Base-by-base conservation (phyloP, 768 basidiomycete genomes). In the Tremella fuciformis region DNA sequence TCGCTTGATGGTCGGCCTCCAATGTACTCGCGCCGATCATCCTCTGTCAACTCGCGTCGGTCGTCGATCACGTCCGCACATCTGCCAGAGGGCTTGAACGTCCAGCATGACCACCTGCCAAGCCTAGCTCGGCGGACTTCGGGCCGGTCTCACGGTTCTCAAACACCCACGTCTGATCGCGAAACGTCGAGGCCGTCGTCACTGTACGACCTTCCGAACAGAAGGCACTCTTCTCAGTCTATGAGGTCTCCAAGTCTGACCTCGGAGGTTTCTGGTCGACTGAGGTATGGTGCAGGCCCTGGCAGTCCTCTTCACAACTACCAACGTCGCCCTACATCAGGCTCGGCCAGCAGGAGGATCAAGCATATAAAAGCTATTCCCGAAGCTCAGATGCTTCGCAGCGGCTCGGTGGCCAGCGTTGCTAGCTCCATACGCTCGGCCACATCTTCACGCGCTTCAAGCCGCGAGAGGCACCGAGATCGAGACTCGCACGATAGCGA, bases 151-250 rank as follows among this genome's bases (percentile, higher is more conserved):
- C 83, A 89, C 18, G 82, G 84, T 11, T 89, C 88, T 64, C 87
- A 87, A 55, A 93, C 92, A 0, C 92, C 91, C 0, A 91, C 88
- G 52, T 91, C 90, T 25, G 92, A 96, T 64, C 81, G 82, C 47
- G 72, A 70, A 15, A 34, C 29, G 29, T 93, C 90, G 0, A 80
- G 90, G 22, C 89, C 91, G 1, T 88, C 88, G 0, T 92, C 91
- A 0, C 81, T 89, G n/a, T 85, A 82, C n/a, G 92, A 89, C 50
- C 47, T 63, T 41, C 44, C 49, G n/a, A 52, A 58, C 29, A 49
- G 56, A 47, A 60, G 60, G n/a, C 49, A 65, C 53, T 55, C 82
- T 78, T 84, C 47, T 86, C 89, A 76, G 80, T 84, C 41, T 86
- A 88, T 78, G 86, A 86, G 6, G 86, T 89, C 1, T 87, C 90